Percentiles rank a stretch among this genome's conserved stretches.
phyloP scores from a whole-genome alignment of 2,329 filamentous ascomycete species.

The Colletotrichum musae region DNA sequence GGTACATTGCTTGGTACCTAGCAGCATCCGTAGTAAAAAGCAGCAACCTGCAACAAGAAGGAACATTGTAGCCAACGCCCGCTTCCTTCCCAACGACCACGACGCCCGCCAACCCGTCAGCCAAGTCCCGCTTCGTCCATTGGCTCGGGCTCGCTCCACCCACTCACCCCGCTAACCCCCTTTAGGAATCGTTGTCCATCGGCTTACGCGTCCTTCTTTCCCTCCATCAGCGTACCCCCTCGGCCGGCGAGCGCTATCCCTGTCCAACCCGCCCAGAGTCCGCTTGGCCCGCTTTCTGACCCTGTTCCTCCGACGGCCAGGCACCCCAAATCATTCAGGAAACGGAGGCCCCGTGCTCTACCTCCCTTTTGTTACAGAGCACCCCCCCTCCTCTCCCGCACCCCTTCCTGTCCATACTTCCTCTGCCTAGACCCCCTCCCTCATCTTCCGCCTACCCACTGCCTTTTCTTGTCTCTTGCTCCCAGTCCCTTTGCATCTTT shows the following conservation, averaged over 20 bases:
- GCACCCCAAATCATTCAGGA: conserved; percentile 38
- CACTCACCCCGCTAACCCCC: conserved; percentile 20
- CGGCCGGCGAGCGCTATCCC: conserved; percentile 21
- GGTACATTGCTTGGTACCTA: too few relatives aligned
- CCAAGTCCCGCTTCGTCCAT: conserved; percentile 6
- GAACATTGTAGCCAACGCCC: neutral
- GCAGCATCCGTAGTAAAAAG: neutral
- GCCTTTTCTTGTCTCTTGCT: conserved; percentile 1
- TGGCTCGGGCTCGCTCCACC: conserved; percentile 1
- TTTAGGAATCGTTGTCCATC: conserved; percentile 26
- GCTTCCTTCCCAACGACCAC: neutral
- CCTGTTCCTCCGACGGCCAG: conserved; percentile 38
- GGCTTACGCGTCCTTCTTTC: conserved; percentile 41
- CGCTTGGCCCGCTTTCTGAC: conserved; percentile 35
- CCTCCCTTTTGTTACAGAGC: conserved; percentile 26
- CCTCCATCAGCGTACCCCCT: conserved; percentile 16
- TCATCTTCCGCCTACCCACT: conserved; percentile 23
- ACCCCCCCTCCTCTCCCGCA: neutral
- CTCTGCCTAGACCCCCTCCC: conserved; percentile 29
- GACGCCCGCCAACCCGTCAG: conserved; percentile 3
- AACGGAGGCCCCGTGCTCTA: conserved; percentile 35
- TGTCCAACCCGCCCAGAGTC: conserved; percentile 36
- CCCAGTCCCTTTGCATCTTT: conserved; percentile 1
- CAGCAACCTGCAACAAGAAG: neutral
- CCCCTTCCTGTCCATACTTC: conserved; percentile 19